Evolutionary conservation across 805 yeast genomes (phyloP).

Genomic region (Hanseniaspora vineae): DNA sequence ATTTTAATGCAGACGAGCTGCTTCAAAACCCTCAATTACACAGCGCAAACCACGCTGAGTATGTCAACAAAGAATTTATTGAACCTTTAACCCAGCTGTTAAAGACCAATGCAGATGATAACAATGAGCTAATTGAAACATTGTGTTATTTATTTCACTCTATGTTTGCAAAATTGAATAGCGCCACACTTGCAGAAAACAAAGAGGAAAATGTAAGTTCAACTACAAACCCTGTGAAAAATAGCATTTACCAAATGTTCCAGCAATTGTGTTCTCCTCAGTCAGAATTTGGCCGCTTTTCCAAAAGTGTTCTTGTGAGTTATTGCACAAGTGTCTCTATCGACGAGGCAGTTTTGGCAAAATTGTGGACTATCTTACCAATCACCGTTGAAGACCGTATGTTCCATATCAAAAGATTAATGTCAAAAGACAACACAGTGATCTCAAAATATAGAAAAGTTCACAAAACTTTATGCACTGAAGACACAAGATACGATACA

Average conservation of each 20-base stretch:
- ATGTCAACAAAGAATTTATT: background rate
- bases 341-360: background rate
- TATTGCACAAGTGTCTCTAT: background rate
- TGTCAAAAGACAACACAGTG: background rate
- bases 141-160: background rate
- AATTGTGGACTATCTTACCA: background rate
- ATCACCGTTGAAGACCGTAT: background rate
- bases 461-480: background rate
- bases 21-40: background rate
- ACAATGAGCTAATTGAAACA: slow-evolving; percentile 4
- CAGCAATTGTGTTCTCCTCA: too few relatives aligned
- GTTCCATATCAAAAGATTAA: background rate
- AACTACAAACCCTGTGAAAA: too few relatives aligned
- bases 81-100: too few relatives aligned
- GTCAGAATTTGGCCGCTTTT: background rate
- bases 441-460: background rate
- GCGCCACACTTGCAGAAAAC: too few relatives aligned
- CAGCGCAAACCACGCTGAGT: background rate
- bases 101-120: background rate
- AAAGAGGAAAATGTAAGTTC: too few relatives aligned
- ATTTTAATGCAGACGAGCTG: background rate
- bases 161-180: background rate
- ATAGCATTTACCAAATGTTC: too few relatives aligned
- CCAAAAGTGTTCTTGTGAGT: background rate
- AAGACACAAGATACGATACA: background rate